These are phyloP conservation scores for Massariosphaeria phaeospora DNA, from an alignment of 495 filamentous ascomycete species.

Conservation along the genomic window DNA sequence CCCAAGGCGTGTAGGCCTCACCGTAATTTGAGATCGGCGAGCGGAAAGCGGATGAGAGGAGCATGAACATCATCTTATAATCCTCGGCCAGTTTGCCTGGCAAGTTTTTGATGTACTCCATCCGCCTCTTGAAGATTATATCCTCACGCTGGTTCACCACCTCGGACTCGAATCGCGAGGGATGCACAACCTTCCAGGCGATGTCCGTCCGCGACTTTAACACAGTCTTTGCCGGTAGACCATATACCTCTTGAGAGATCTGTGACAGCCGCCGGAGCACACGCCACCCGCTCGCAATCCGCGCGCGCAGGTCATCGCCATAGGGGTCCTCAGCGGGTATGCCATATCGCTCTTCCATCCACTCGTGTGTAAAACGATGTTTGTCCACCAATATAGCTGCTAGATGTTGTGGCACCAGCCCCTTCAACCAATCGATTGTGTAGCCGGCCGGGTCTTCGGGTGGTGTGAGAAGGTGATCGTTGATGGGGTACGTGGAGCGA, in stretches of 20 bases:
- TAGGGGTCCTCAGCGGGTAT: conserved; percentile 25
- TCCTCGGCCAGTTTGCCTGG: conserved; percentile 14
- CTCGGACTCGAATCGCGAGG: conserved; percentile 14
- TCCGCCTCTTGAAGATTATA: conserved; percentile 9
- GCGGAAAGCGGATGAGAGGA: conserved; percentile 22
- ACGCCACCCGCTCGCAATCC: conserved; percentile 23
- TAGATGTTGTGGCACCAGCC: conserved; percentile 22
- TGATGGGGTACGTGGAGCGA: conserved; percentile 13
- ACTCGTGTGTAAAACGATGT: conserved; percentile 20
- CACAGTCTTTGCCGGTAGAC: neutral
- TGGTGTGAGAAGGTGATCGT: conserved; percentile 4
- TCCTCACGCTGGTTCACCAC: conserved; percentile 13
- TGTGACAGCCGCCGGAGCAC: conserved; percentile 15
- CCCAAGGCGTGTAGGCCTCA: conserved; percentile 24
- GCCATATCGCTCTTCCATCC: conserved; percentile 16
- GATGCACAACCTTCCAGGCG: conserved; percentile 14
- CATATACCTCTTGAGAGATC: conserved; percentile 24
- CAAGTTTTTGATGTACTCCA: conserved; percentile 16
- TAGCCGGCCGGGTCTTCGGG: conserved; percentile 6
- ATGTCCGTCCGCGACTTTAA: conserved; percentile 6
- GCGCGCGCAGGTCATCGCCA: conserved; percentile 16
- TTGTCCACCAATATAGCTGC: conserved; percentile 27
- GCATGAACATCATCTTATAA: conserved; percentile 31
- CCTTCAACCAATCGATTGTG: conserved; percentile 24
- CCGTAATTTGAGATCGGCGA: conserved; percentile 13